Evolutionary conservation across 331 rosid species (phyloP), one percentile per base, ranked within the genome.

Genomic region (Pyracantha coccinea): DNA sequence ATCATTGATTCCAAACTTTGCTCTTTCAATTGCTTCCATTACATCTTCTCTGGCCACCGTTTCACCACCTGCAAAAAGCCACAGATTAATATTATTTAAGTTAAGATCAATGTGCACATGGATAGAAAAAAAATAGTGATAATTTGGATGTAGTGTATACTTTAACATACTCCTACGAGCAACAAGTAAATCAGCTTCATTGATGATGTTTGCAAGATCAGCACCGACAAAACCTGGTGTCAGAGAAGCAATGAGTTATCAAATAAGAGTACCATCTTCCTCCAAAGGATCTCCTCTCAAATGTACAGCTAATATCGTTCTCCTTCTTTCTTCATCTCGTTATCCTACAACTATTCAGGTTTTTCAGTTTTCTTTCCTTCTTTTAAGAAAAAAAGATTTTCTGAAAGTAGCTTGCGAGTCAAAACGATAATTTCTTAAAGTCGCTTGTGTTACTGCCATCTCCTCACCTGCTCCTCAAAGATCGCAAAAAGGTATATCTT

Each of bases 1-100:
- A 80, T 85, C 89, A 75, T 80, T 88, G 77, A 92, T 92, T 44
- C 97, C 96, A 66, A 86, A 94, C 80, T 90, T 90, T 33, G 97
- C 97, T 83, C 97, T 92, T 83, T 92, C 96, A 45, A 92, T 84
- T 13, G 97, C 99, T 86, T 89, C 96, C 97, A 92, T 90, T 81
- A 92, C 81, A 75, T 92, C 97, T 78, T 89, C 99, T 80, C 97
- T 88, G 65, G 82, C 84, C 69, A 92, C 95, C 25, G 60, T 83
- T 77, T 92, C 93, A 80, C 88, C 86, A 66, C 96, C 97, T 93
- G 86, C 64, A 75, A 27, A 23, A 69, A 6, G 17, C 32, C 35
- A 72, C 38, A 38, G 41, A 25, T 12, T 25, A n/a, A 73, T 21
- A 60, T 45, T 27, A n/a, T 32, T 32, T 7, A 10, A 45, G 11